These are phyloP conservation scores for Lactarius akahatsu DNA, from an alignment of 768 basidiomycete species.

Conservation along the genomic window DNA sequence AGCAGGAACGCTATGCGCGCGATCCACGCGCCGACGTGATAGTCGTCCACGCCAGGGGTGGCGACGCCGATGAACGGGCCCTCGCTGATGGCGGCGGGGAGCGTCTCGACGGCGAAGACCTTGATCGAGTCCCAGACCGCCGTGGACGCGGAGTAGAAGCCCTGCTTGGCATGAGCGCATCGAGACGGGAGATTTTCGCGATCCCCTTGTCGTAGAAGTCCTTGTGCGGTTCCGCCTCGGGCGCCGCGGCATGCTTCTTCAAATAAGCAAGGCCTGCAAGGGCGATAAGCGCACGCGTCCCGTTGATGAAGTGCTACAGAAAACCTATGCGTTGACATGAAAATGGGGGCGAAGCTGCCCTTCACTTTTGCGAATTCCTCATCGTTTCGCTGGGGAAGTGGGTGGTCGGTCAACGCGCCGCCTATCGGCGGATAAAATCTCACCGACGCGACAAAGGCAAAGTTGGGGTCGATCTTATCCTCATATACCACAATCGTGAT, in stretches of 20 bases:
- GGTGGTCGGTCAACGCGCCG: background rate
- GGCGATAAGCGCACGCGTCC: background rate
- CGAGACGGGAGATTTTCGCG: constrained; percentile 41
- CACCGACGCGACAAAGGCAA: constrained; percentile 44
- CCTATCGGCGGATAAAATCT: constrained; percentile 21
- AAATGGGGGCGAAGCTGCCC: constrained; percentile 36
- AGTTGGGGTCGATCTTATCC: constrained; percentile 52
- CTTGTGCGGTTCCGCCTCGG: constrained; percentile 40
- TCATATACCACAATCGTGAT: constrained; percentile 45
- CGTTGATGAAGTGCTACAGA: background rate
- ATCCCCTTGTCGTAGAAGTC: constrained; percentile 47
- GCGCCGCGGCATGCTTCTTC: constrained; percentile 37
- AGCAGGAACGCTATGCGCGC: constrained; percentile 44
- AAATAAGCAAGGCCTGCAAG: constrained; percentile 45
- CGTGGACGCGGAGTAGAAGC: constrained; percentile 42
- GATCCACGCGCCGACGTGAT: constrained; percentile 55
- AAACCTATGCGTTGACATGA: constrained; percentile 44
- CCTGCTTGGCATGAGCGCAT: constrained; percentile 40
- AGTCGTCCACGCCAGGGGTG: constrained; percentile 52
- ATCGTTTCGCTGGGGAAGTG: constrained; percentile 41
- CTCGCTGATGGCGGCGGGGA: constrained; percentile 43
- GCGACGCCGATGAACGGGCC: constrained; percentile 50
- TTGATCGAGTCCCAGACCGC: constrained; percentile 42
- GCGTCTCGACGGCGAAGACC: constrained; percentile 41
- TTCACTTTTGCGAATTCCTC: constrained; percentile 45